These are phyloP conservation scores for Apiospora arundinis DNA, from an alignment of 2,329 filamentous ascomycete species.

Conservation along the genomic window DNA sequence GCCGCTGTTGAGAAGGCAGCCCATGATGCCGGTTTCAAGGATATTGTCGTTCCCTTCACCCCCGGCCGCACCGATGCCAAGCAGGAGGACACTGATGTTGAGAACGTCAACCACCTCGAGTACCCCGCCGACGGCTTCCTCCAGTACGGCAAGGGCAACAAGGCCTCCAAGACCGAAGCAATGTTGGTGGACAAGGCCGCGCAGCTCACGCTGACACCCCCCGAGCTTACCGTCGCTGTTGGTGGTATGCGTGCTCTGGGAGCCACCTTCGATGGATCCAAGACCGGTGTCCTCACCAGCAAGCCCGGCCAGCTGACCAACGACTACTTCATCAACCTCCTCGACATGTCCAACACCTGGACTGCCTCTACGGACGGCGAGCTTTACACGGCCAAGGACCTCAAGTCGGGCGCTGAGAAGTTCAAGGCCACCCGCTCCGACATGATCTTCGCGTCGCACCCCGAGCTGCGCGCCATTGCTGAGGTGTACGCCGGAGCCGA, in stretches of 20 bases:
- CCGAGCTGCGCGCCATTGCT: constrained; percentile 73
- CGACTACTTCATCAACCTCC: constrained; percentile 83
- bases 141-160: constrained; percentile 72
- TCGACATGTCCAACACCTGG: constrained; percentile 72
- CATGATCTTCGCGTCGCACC: constrained; percentile 75
- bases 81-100: constrained; percentile 73
- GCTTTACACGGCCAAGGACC: constrained; percentile 68
- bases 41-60: constrained; percentile 71
- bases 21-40: constrained; percentile 45
- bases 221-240: constrained; percentile 73
- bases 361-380: constrained; percentile 61
- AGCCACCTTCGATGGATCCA: constrained; percentile 74
- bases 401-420: constrained; percentile 69
- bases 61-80: constrained; percentile 76
- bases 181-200: constrained; percentile 75
- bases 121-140: constrained; percentile 79
- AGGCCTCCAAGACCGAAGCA: constrained; percentile 69
- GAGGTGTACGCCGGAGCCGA: constrained; percentile 73
- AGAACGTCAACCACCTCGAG: constrained; percentile 70
- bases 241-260: constrained; percentile 75
- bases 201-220: constrained; percentile 72
- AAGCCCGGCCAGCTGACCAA: constrained; percentile 73
- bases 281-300: constrained; percentile 71
- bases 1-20: constrained; percentile 78
- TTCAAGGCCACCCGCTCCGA: constrained; percentile 74